Conservation (phyloP, 768 basidiomycete species). For the Sarcodon aspratus region DNA sequence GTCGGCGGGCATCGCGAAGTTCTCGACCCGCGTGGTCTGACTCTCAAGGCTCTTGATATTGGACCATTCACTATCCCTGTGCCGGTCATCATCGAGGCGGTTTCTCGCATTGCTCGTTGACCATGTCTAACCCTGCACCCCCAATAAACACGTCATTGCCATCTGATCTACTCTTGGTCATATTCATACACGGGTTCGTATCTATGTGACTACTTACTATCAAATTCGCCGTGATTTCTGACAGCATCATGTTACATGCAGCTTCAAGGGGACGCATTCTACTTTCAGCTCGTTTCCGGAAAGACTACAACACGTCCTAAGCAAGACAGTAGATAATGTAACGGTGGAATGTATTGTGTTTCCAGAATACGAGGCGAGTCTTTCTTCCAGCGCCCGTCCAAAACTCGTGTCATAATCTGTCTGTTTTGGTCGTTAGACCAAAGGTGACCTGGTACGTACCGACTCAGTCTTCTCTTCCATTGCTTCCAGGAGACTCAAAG, state of each 20-base stretch:
- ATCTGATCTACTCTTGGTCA: conserved; percentile 43
- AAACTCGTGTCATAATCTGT: not conserved
- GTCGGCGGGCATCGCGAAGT: too few relatives aligned
- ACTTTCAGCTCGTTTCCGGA: conserved; percentile 75
- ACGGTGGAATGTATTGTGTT: conserved; percentile 71
- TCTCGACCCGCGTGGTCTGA: too few relatives aligned
- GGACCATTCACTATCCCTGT: too few relatives aligned
- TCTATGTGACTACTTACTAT: not conserved
- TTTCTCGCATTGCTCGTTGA: not conserved
- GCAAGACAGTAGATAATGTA: conserved; percentile 46
- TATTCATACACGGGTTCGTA: conserved; percentile 75
- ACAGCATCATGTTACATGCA: conserved; percentile 6
- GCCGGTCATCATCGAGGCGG: not conserved
- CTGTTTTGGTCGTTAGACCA: conserved; percentile 41
- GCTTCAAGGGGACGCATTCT: conserved; percentile 52
- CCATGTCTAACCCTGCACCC: too few relatives aligned
- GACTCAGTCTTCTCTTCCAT: not conserved
- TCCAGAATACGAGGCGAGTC: conserved; percentile 74
- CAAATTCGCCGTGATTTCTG: not conserved
- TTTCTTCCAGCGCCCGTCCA: not conserved
- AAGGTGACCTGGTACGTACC: conserved; percentile 70
- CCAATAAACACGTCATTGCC: conserved; percentile 7
- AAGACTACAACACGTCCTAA: conserved; percentile 65
- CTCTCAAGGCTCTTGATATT: too few relatives aligned
- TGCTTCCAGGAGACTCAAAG: conserved; percentile 2